Conservation (phyloP, 1,284 basidiomycete genomes). For the Puccinia polysora region DNA sequence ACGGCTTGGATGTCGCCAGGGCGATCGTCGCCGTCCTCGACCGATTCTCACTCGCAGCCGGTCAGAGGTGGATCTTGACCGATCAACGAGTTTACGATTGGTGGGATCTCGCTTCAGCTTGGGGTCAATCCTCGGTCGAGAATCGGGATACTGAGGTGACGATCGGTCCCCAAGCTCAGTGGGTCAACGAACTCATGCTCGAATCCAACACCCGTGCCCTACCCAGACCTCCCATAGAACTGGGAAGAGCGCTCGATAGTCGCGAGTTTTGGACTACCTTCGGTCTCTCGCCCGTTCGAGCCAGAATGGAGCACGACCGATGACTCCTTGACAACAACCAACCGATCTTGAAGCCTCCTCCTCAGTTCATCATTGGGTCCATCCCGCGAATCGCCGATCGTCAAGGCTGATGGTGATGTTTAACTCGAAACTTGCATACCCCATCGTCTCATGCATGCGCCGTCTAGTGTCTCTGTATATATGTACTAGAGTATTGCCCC, state of each 20-base stretch:
- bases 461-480: too few species aligned
- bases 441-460: too few species aligned
- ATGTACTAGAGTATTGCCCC: too few species aligned
- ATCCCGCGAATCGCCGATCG: too few species aligned
- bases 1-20: slow-evolving; percentile 57
- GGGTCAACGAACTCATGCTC: slow-evolving; percentile 62
- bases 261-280: slow-evolving; percentile 61
- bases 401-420: too few species aligned
- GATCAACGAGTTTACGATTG: slow-evolving; percentile 63
- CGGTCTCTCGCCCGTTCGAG: slow-evolving; percentile 47
- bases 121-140: slow-evolving; percentile 53
- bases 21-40: slow-evolving; percentile 56
- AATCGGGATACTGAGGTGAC: slow-evolving; percentile 29
- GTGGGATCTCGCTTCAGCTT: slow-evolving; percentile 64
- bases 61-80: slow-evolving; percentile 53
- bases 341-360: background rate
- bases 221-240: slow-evolving; percentile 57
- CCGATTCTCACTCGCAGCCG: slow-evolving; percentile 18
- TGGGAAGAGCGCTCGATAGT: slow-evolving; percentile 62
- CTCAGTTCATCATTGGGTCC: too few species aligned
- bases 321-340: background rate
- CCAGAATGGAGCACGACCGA: slow-evolving; percentile 44
- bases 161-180: slow-evolving; percentile 49
- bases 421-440: too few species aligned
- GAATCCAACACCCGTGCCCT: slow-evolving; percentile 59